Evolutionary conservation across 2,329 filamentous ascomycete species (phyloP).

Genomic region (Neonectria neomacrospora): DNA sequence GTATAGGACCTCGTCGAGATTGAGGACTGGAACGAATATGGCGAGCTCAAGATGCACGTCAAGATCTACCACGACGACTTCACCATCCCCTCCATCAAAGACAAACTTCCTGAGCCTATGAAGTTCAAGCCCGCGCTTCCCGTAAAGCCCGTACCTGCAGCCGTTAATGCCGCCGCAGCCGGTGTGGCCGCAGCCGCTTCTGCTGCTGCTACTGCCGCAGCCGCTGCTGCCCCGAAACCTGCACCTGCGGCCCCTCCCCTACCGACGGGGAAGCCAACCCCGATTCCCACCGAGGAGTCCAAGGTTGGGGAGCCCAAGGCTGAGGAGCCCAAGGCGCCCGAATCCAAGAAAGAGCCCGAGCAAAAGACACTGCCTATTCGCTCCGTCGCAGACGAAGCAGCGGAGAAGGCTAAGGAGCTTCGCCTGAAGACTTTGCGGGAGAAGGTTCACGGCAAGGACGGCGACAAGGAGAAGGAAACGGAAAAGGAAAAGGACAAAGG

Average conservation of each 20-base stretch:
- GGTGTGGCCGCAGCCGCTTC: slow-evolving; percentile 43
- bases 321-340: slow-evolving; percentile 32
- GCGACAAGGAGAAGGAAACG: slow-evolving; percentile 23
- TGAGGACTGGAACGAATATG: slow-evolving; percentile 99
- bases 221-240: slow-evolving; percentile 35
- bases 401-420: slow-evolving; percentile 70
- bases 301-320: slow-evolving; percentile 33
- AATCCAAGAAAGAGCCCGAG: slow-evolving; percentile 39
- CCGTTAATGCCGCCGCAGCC: slow-evolving; percentile 31
- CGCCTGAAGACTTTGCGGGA: slow-evolving; percentile 64
- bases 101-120: slow-evolving; percentile 57
- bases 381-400: slow-evolving; percentile 73
- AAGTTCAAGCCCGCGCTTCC: slow-evolving; percentile 44
- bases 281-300: slow-evolving; percentile 25
- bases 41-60: slow-evolving; percentile 90
- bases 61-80: slow-evolving; percentile 73
- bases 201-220: slow-evolving; percentile 36
- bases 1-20: slow-evolving; percentile 88
- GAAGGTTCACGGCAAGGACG: slow-evolving; percentile 64
- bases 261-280: slow-evolving; percentile 38
- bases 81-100: slow-evolving; percentile 66
- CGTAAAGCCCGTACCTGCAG: slow-evolving; percentile 40
- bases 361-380: slow-evolving; percentile 57
- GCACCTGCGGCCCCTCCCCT: slow-evolving; percentile 40
- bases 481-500: slow-evolving; percentile 7